A percentile compares a stretch with the other conserved stretches of the same genome.
phyloP scores from a whole-genome alignment of 1,139 yeast species.

The Geotrichum histeridarum region DNA sequence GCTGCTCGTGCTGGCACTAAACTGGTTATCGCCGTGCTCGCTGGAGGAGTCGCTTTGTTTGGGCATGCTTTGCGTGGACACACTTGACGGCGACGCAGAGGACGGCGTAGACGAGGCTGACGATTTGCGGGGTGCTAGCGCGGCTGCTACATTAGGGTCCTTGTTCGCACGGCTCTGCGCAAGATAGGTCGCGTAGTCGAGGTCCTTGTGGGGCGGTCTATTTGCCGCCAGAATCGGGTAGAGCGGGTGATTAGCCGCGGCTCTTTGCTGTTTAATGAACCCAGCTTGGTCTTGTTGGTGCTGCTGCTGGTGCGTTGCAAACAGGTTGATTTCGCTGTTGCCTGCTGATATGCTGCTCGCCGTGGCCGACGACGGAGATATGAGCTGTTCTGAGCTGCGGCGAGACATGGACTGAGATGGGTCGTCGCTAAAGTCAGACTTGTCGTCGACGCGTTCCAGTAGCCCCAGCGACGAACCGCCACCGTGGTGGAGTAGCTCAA shows the following conservation, averaged over 20 bases:
- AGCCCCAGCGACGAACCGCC: slow-evolving; percentile 11
- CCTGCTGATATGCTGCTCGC: neutral
- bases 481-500: slow-evolving; percentile 13
- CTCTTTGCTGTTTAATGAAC: neutral
- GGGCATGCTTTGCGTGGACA: neutral
- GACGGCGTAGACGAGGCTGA: slow-evolving; percentile 5
- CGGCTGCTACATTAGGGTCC: neutral
- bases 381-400: neutral
- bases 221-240: slow-evolving; percentile 18
- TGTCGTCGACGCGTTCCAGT: slow-evolving; percentile 7
- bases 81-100: slow-evolving; percentile 1
- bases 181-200: slow-evolving; percentile 7
- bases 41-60: neutral
- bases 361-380: neutral
- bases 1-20: neutral
- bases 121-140: neutral
- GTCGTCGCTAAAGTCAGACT: neutral
- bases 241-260: slow-evolving; percentile 14
- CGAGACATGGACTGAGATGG: neutral
- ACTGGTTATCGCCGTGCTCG: neutral
- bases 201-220: slow-evolving; percentile 18
- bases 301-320: neutral
- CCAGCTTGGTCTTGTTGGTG: slow-evolving; percentile 10
- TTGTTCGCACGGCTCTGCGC: slow-evolving; percentile 7
- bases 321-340: slow-evolving; percentile 4